Conservation (phyloP, 1,284 basidiomycete species). For the Melampsora occidentalis region DNA sequence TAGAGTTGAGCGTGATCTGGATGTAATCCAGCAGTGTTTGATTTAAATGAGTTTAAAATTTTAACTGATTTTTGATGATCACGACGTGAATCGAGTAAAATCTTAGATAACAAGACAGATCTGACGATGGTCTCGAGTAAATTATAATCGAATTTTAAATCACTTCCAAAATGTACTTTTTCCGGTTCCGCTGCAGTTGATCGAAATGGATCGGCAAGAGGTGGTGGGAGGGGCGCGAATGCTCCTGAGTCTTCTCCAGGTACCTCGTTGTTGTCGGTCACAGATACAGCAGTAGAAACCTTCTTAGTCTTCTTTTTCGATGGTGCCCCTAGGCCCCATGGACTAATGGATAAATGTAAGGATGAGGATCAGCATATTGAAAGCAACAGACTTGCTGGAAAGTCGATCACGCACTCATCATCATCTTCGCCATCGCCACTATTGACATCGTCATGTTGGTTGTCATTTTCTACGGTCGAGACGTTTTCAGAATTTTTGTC, state of each 20-base stretch:
- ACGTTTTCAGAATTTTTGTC: neutral
- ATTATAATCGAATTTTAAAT: neutral
- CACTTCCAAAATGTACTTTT: neutral
- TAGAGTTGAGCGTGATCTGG: neutral
- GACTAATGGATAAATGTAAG: neutral
- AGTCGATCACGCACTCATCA: neutral
- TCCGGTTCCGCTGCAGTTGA: neutral
- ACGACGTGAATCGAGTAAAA: neutral
- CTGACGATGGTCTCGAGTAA: neutral
- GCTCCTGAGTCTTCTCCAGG: no score
- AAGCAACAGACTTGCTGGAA: neutral
- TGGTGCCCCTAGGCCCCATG: neutral
- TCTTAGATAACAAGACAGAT: neutral
- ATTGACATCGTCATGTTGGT: no score
- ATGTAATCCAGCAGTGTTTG: neutral
- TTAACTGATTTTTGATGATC: neutral
- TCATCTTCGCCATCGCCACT: neutral
- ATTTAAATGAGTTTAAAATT: neutral
- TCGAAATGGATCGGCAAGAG: neutral
- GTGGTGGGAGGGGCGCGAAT: neutral
- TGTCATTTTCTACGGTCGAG: neutral
- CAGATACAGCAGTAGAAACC: no score
- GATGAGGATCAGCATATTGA: neutral
- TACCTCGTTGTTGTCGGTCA: no score
- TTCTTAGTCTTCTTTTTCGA: no score